Conservation (phyloP, 2,329 filamentous ascomycete genomes). For the Westerdykella sp. region DNA sequence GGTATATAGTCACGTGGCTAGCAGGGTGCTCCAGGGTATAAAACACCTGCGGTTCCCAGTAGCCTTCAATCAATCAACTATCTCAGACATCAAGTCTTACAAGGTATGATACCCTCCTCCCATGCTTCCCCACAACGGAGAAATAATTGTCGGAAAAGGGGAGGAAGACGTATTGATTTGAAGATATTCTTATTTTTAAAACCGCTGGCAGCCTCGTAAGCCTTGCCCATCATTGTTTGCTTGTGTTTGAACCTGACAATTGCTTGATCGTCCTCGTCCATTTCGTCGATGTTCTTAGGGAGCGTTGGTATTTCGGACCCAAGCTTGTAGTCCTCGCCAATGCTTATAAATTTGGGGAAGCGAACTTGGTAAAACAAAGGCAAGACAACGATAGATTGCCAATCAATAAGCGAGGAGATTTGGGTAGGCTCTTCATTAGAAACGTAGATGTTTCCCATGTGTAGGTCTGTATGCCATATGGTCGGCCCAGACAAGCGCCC, state of each 20-base stretch:
- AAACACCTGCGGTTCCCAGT: no score
- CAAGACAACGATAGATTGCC: slow-evolving; percentile 20
- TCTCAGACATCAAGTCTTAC: no score
- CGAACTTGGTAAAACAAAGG: slow-evolving; percentile 15
- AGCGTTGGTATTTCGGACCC: slow-evolving; percentile 6
- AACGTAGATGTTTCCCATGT: slow-evolving; percentile 36
- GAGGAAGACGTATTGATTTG: slow-evolving; percentile 19
- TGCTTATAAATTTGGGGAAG: slow-evolving; percentile 12
- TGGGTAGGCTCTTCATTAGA: slow-evolving; percentile 12
- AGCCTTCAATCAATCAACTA: no score
- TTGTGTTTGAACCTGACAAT: slow-evolving; percentile 1
- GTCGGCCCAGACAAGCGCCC: slow-evolving; percentile 5
- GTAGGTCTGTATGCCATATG: slow-evolving; percentile 35
- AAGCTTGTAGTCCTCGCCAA: slow-evolving; percentile 8
- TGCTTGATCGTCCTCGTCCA: slow-evolving; percentile 7
- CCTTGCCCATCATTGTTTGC: slow-evolving; percentile 18
- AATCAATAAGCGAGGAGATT: slow-evolving; percentile 18
- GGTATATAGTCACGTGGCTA: no score
- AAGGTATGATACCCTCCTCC: slow-evolving; percentile 29
- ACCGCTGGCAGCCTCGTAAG: slow-evolving; percentile 23
- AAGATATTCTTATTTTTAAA: slow-evolving; percentile 16
- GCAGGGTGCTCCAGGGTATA: no score
- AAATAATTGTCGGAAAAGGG: slow-evolving; percentile 30
- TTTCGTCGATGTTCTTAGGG: slow-evolving; percentile 6
- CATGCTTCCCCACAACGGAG: slow-evolving; percentile 18